Evolutionary conservation across 805 yeast species (phyloP), one percentile per base, ranked within the genome.

Genomic region (Saccharomyces paradoxus): DNA sequence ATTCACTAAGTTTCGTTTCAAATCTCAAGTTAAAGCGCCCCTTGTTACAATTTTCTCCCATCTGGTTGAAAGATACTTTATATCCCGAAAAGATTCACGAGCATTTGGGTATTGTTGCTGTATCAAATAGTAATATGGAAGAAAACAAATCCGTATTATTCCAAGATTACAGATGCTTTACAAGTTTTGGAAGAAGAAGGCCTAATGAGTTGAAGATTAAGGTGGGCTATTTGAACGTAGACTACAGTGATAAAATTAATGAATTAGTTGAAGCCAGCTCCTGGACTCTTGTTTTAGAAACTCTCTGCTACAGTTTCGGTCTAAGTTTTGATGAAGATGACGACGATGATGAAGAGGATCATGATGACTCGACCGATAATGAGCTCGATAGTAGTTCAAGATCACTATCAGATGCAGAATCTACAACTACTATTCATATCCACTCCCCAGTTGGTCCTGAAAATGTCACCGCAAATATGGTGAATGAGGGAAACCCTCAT

Each of bases 171-270:
- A 52, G 52, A 12, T 32, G 52, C 1, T 65, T 68, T 41, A 57
- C 59, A 8, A 49, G 56, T 32, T 7, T 9, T 0, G 63, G 61
- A 6, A 60, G 64, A 54, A 57, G 59, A 30, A 61, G 58, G 41
- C 60, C 66, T 2, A 58, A 65, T 46, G 69, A 66, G 41, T 37
- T 69, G 2, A 71, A 69, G 49, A 53, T 70, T 6, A 69, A 66
- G 53, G 62, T 71, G 1, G 74, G 74, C 1, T 71, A 60, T 49
- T 54, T 66, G 41, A 67, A 71, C 53, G 58, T 58, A 12, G 73
- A 67, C 52, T 65, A 68, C 47, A 63, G 65, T 51, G 68, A 70
- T 9, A 51, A 53, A 26, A 59, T 68, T 0, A 53, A 58, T 21
- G 73, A 70, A 52, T 54, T 69, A 5, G 60, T 65, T 0, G 74